These are phyloP conservation scores for Mimosa pudica DNA, from an alignment of 306 rosid species.

Conservation along the genomic window DNA sequence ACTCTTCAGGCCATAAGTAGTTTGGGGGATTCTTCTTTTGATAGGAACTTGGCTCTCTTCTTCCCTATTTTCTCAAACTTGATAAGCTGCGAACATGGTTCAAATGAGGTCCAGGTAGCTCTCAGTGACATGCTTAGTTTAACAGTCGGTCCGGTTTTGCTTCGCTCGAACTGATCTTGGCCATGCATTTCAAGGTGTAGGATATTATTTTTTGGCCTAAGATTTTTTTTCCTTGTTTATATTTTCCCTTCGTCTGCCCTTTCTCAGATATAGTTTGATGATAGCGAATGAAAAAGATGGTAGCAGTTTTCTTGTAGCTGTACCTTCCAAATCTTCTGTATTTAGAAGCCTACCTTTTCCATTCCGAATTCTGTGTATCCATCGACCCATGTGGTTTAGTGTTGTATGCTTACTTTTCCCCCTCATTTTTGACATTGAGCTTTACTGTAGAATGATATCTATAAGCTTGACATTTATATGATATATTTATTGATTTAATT, in stretches of 20 bases:
- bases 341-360: constrained; percentile 54
- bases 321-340: constrained; percentile 49
- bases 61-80: constrained; percentile 83
- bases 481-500: neutral
- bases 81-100: constrained; percentile 93
- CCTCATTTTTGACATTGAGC: constrained; percentile 22
- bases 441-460: constrained; percentile 20
- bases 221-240: constrained; percentile 42
- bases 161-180: constrained; percentile 67
- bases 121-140: constrained; percentile 87
- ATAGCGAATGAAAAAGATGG: constrained; percentile 59
- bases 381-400: constrained; percentile 40
- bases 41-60: constrained; percentile 69
- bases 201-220: constrained; percentile 44
- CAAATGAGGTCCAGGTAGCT: constrained; percentile 86
- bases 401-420: constrained; percentile 49
- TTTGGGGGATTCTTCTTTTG: constrained; percentile 75
- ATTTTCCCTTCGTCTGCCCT: constrained; percentile 29
- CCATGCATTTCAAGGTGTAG: constrained; percentile 57
- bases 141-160: constrained; percentile 84
- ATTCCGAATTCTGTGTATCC: constrained; percentile 40
- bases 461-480: constrained; percentile 5
- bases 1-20: constrained; percentile 83
- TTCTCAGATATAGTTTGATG: constrained; percentile 57
- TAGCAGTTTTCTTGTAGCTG: constrained; percentile 49